Conservation (phyloP, 2,329 filamentous ascomycete genomes). For the Neonectria hederae region DNA sequence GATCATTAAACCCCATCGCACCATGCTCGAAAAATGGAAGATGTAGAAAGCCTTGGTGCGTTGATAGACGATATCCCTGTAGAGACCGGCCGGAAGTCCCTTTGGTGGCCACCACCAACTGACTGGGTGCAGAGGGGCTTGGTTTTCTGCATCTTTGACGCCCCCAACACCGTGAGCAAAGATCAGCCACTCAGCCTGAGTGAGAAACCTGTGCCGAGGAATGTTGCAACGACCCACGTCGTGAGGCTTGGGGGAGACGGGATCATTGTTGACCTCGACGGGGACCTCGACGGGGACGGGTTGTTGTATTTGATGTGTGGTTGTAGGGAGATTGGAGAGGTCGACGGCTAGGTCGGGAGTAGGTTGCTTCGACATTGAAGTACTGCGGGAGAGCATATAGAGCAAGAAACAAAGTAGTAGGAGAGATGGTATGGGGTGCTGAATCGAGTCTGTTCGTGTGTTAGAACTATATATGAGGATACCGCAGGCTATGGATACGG, state of each 20-base stretch:
- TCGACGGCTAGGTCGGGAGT: background rate
- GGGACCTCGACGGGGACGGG: background rate
- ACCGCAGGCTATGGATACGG: background rate
- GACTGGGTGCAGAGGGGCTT: constrained; percentile 53
- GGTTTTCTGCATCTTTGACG: constrained; percentile 56
- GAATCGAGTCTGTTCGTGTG: constrained; percentile 14
- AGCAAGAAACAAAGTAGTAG: background rate
- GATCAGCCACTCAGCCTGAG: constrained; percentile 56
- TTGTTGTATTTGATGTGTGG: background rate
- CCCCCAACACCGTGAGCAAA: constrained; percentile 60
- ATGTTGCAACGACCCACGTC: background rate
- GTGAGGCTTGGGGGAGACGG: background rate
- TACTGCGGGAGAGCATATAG: background rate
- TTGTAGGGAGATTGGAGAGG: background rate
- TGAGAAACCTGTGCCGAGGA: constrained; percentile 51
- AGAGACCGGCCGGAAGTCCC: constrained; percentile 60
- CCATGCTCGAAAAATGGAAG: constrained; percentile 54
- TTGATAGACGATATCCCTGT: constrained; percentile 57
- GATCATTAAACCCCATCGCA: constrained; percentile 59
- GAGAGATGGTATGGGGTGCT: background rate
- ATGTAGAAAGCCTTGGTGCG: constrained; percentile 56
- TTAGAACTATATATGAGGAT: background rate
- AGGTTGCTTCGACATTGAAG: background rate
- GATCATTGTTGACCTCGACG: background rate
- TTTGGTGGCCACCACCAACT: constrained; percentile 56